Percentiles rank a stretch among this genome's conserved stretches.
phyloP scores from a whole-genome alignment of 495 filamentous ascomycete genomes.

The Polyplosphaeria fusca region DNA sequence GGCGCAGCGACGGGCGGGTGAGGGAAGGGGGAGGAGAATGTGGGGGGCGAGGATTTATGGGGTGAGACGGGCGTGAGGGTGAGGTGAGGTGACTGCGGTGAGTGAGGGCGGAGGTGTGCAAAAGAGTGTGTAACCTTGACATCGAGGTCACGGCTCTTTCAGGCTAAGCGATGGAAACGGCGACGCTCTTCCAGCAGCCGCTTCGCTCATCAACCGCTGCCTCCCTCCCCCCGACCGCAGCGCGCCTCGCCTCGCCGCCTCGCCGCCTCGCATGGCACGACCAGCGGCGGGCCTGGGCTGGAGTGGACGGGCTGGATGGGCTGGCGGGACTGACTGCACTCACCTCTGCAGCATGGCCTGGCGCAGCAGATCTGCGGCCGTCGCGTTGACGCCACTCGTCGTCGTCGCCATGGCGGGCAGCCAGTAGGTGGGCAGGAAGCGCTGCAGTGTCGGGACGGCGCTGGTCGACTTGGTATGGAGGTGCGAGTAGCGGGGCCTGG shows the following conservation, averaged over 20 bases:
- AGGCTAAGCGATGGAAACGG: conserved; percentile 1
- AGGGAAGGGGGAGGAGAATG: neutral
- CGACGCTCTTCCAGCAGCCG: neutral
- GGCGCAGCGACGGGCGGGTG: neutral
- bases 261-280: neutral
- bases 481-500: conserved; percentile 8
- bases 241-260: neutral
- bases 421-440: conserved; percentile 19
- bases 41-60: conserved; percentile 1
- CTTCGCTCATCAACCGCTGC: neutral
- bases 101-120: too few species aligned
- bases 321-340: too few species aligned
- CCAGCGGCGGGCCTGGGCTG: neutral
- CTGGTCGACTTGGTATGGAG: conserved; percentile 21
- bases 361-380: conserved; percentile 53
- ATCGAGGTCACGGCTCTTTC: neutral
- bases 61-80: conserved; percentile 2
- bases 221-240: neutral
- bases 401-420: conserved; percentile 22
- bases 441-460: conserved; percentile 28
- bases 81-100: neutral
- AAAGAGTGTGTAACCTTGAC: neutral
- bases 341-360: conserved; percentile 52
- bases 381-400: conserved; percentile 36
- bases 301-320: conserved; percentile 24